A percentile compares a stretch with the other conserved stretches of the same genome.
phyloP scores from a whole-genome alignment of 2,329 filamentous ascomycete species.

The Chrysoporthe puriensis region DNA sequence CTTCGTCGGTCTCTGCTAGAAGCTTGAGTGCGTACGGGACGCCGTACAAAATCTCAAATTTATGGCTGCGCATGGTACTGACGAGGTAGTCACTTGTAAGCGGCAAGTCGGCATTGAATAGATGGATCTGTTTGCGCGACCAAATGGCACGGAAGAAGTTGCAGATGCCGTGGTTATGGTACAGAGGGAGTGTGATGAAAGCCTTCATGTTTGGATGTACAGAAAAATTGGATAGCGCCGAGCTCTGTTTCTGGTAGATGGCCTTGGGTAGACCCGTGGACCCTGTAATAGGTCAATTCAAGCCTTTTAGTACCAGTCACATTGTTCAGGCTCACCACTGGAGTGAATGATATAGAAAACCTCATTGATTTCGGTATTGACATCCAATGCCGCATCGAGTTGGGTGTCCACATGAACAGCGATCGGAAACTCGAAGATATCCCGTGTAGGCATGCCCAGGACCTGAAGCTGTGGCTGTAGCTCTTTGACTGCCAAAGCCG shows the following conservation, averaged over 20 bases:
- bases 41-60: constrained; percentile 59
- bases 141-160: constrained; percentile 58
- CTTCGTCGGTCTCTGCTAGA: constrained; percentile 60
- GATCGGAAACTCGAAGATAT: constrained; percentile 38
- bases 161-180: constrained; percentile 62
- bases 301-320: not conserved
- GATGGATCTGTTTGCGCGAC: constrained; percentile 51
- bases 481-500: constrained; percentile 31
- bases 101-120: constrained; percentile 60
- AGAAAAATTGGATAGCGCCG: constrained; percentile 53
- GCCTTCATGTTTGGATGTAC: constrained; percentile 45
- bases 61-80: constrained; percentile 44
- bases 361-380: constrained; percentile 33
- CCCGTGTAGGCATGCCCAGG: constrained; percentile 35
- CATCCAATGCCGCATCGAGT: constrained; percentile 38
- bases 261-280: constrained; percentile 67
- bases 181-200: constrained; percentile 61
- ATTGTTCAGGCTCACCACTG: constrained; percentile 33
- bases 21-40: constrained; percentile 70
- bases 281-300: constrained; percentile 44
- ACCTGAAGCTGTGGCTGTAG: constrained; percentile 30
- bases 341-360: constrained; percentile 41
- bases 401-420: constrained; percentile 38
- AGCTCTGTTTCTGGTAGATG: constrained; percentile 59
- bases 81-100: constrained; percentile 55